Percentiles rank a stretch among this genome's conserved stretches.
phyloP scores from a whole-genome alignment of 352 stramenopile species.

The Pythium diclinum region DNA sequence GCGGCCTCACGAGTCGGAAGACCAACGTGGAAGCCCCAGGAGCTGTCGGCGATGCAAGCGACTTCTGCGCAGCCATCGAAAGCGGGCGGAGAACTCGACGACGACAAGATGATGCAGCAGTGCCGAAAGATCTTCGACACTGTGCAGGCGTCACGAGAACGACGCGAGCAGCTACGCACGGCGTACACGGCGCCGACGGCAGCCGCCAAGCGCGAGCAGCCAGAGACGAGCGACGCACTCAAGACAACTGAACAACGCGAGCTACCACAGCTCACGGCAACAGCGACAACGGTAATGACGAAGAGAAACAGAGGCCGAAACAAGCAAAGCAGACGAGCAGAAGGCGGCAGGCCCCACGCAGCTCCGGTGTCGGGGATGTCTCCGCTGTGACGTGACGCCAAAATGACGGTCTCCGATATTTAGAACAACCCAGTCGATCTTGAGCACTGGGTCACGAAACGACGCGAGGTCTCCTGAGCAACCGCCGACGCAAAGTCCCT shows the following conservation, averaged over 20 bases:
- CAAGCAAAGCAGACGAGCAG: neutral
- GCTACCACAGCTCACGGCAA: neutral
- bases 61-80: conserved; percentile 12
- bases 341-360: neutral
- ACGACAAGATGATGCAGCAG: conserved; percentile 25
- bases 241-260: neutral
- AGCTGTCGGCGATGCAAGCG: conserved; percentile 20
- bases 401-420: conserved; percentile 3
- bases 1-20: conserved; percentile 9
- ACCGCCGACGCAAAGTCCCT: neutral
- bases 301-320: neutral
- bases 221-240: neutral
- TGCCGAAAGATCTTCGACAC: conserved; percentile 24
- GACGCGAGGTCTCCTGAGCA: conserved; percentile 10
- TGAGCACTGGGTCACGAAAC: neutral
- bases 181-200: conserved; percentile 5
- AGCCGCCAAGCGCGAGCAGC: neutral
- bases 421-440: neutral
- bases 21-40: conserved; percentile 24
- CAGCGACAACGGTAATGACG: neutral
- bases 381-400: neutral
- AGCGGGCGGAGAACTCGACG: conserved; percentile 2
- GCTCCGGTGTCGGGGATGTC: neutral
- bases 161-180: conserved; percentile 5
- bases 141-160: conserved; percentile 9